Evolutionary conservation across 2,329 filamentous ascomycete species (phyloP).

Genomic region (Aureobasidium sp.): DNA sequence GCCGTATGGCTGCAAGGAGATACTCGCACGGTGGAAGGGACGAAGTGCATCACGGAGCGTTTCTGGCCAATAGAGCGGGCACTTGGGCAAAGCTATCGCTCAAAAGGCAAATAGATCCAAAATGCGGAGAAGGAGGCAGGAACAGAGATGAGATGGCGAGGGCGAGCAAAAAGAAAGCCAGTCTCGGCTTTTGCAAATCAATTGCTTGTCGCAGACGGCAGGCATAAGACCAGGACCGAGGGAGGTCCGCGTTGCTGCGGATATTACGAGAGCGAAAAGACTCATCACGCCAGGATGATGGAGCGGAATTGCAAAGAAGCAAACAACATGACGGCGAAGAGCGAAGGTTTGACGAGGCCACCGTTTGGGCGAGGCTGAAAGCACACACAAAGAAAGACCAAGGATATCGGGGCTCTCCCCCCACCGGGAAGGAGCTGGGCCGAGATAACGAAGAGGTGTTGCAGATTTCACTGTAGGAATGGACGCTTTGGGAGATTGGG

Average conservation of each 20-base stretch:
- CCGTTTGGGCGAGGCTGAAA: background rate
- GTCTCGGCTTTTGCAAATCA: conserved; percentile 3
- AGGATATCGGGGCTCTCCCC: background rate
- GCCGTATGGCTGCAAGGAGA: conserved; percentile 3
- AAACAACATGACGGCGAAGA: background rate
- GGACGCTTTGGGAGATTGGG: background rate
- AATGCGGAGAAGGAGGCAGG: conserved; percentile 9
- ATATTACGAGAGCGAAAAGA: conserved; percentile 4
- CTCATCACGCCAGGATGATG: background rate
- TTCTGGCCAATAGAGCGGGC: background rate
- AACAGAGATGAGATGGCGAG: background rate
- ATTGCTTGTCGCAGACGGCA: background rate
- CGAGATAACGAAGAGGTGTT: background rate
- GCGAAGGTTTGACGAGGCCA: background rate
- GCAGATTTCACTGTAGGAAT: background rate
- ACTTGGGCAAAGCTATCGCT: background rate
- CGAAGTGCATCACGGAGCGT: background rate
- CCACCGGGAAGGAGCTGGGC: background rate
- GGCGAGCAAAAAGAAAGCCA: background rate
- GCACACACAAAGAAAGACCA: background rate
- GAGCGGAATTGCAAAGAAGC: background rate
- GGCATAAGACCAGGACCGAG: background rate
- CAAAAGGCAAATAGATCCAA: background rate
- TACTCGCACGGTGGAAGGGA: background rate
- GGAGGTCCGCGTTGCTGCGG: background rate